phyloP scores from a whole-genome alignment of 495 filamentous ascomycete species.

The Penicillium arizonense region DNA sequence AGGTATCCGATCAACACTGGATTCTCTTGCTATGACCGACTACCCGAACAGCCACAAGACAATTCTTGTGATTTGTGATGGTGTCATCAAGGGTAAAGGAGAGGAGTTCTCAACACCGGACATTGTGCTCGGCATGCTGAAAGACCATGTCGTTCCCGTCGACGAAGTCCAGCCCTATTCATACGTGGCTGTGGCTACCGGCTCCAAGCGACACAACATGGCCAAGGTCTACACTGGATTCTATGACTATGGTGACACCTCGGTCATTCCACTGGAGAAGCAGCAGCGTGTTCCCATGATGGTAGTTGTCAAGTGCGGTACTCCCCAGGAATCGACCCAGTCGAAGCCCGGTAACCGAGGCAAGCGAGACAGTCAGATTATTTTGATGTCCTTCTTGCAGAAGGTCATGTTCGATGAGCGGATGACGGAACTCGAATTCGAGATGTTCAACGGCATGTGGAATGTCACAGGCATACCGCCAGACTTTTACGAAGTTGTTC shows the following conservation, averaged over 20 bases:
- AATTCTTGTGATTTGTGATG: constrained; percentile 94
- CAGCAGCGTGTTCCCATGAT: constrained; percentile 99
- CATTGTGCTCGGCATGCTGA: constrained; percentile 89
- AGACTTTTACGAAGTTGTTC: constrained; percentile 94
- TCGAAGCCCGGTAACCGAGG: constrained; percentile 94
- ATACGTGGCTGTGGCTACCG: constrained; percentile 94
- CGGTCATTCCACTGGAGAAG: constrained; percentile 75
- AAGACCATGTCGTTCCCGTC: constrained; percentile 74
- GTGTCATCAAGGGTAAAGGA: constrained; percentile 94
- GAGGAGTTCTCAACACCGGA: constrained; percentile 88
- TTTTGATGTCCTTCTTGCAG: constrained; percentile 98
- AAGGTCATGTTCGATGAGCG: constrained; percentile 99
- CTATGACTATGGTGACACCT: constrained; percentile 89
- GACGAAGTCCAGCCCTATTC: constrained; percentile 85
- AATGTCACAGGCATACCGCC: constrained; percentile 96
- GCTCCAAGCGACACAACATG: constrained; percentile 98
- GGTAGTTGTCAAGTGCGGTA: constrained; percentile 93
- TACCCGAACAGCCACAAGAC: constrained; percentile 99
- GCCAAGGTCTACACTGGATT: constrained; percentile 97
- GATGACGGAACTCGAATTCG: constrained; percentile 99
- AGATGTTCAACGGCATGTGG: constrained; percentile 99
- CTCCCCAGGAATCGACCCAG: constrained; percentile 75
- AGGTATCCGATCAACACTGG: constrained; percentile 87
- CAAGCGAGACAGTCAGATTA: constrained; percentile 98
- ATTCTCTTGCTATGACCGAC: constrained; percentile 96